phyloP scores from a whole-genome alignment of 2,329 filamentous ascomycete genomes.

The Kalmusia sp. region DNA sequence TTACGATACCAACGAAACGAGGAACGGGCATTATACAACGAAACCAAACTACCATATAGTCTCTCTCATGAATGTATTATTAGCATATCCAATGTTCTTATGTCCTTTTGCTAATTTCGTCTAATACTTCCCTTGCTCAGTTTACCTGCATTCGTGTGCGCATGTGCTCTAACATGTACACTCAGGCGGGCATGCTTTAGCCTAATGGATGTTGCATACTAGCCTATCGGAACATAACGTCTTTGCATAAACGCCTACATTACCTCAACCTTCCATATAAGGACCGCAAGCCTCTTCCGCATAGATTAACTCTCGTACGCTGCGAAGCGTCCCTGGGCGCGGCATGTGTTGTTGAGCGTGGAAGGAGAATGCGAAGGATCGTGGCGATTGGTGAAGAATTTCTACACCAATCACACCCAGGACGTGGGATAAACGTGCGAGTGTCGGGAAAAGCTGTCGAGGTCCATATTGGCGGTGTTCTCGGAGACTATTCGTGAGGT shows the following conservation, averaged over 20 bases:
- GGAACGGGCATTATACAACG: too few species aligned
- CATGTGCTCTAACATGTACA: neutral
- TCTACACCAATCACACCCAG: neutral
- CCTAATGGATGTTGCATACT: neutral
- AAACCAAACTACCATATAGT: slow-evolving; percentile 1
- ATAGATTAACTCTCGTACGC: neutral
- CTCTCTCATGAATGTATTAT: neutral
- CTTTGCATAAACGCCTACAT: neutral
- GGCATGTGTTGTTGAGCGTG: too few species aligned
- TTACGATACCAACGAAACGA: slow-evolving; percentile 3
- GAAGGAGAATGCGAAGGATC: neutral
- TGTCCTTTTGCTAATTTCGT: neutral
- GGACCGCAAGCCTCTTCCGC: neutral
- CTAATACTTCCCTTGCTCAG: neutral
- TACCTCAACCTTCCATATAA: neutral
- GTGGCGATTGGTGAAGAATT: neutral
- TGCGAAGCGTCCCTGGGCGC: too few species aligned
- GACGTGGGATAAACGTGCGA: too few species aligned
- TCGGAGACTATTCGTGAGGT: too few species aligned
- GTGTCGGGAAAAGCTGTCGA: too few species aligned
- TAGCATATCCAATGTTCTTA: neutral
- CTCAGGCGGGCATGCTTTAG: neutral
- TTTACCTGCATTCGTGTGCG: neutral
- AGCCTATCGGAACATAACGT: neutral
- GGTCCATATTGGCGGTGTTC: too few species aligned